Base-by-base conservation (phyloP, 2,329 filamentous ascomycete species). In the Fusarium sp. region DNA sequence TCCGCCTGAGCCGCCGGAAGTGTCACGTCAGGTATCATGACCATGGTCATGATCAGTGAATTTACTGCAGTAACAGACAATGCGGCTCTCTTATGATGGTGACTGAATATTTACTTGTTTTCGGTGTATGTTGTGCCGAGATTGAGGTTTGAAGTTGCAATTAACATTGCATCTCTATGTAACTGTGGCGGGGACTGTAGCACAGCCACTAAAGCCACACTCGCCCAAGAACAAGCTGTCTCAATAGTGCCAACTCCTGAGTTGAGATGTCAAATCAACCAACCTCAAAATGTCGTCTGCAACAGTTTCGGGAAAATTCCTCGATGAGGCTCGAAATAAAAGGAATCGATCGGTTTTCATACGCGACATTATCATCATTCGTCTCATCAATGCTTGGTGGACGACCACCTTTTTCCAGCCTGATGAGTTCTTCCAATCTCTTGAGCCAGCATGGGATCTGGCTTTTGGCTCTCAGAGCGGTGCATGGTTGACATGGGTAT, bases 401-500 rank as follows among this genome's bases (percentile, higher is more conserved):
- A 84, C 97, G 60, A 85, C 88, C 71, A 98, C 96, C 21, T 99
- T 98, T 80, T 99, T 99, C 82, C 96, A 99, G 80, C 96, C 96
- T 28, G 96, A 99, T 83, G 96, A 99, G 80, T 98, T 93, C 83
- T 99, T 96, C 77, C 96, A 99, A 78, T 92, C 94, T 2, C 87
- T 98, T 46, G 96, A 99, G 82, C 95, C 96, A 55, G 96, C 96
- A 72, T 98, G 95, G 94, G 85, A 90, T 74, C 86, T 96, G 58
- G 92, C 92, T 5, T 98, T 97, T 84, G 94, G 94, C 23, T 76
- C 83, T 4, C 78, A 85, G 16, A 92, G 90, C 79, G 92, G 92
- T 67, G 93, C 95, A 28, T 99, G 95, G 93, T 86, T 98, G 75
- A 99, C 96, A 68, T 99, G 96, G 96, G 95, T 97, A 85, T 76